These are phyloP conservation scores for Priceomyces castillae DNA, from an alignment of 805 yeast species.

Conservation along the genomic window DNA sequence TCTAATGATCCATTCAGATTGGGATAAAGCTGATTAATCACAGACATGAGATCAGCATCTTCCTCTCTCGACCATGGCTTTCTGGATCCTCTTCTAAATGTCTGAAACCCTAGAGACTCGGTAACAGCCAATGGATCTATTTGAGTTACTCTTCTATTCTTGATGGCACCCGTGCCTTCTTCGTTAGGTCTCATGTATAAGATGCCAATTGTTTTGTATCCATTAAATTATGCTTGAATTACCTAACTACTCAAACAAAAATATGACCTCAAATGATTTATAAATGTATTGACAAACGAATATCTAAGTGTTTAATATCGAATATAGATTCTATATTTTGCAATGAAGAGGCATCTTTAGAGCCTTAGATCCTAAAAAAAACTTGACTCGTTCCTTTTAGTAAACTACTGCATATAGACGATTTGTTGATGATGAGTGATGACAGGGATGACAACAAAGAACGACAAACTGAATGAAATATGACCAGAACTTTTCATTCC, in stretches of 20 bases:
- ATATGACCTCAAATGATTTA: background rate
- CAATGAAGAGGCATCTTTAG: background rate
- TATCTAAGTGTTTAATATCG: background rate
- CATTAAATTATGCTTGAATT: background rate
- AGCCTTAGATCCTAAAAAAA: background rate
- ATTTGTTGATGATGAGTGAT: background rate
- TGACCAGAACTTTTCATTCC: background rate
- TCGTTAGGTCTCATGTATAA: background rate
- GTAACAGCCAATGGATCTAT: conserved; percentile 60
- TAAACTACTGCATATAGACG: conserved; percentile 1
- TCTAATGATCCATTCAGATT: conserved; percentile 23
- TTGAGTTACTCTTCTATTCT: conserved; percentile 17
- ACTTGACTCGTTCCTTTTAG: conserved; percentile 3
- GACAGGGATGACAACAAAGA: background rate
- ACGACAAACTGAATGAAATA: background rate
- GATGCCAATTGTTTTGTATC: background rate
- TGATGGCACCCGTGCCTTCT: conserved; percentile 1
- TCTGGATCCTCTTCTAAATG: conserved; percentile 60
- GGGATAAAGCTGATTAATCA: conserved; percentile 38
- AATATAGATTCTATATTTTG: background rate
- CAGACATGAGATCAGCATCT: conserved; percentile 49
- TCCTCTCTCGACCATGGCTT: conserved; percentile 77
- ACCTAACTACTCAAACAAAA: background rate
- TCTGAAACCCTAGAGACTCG: conserved; percentile 70
- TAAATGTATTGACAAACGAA: background rate